Percentiles rank a stretch among this genome's conserved stretches.
Evolutionary conservation across 2,329 filamentous ascomycete species (phyloP).

Genomic region (Paecilomyces sp.): DNA sequence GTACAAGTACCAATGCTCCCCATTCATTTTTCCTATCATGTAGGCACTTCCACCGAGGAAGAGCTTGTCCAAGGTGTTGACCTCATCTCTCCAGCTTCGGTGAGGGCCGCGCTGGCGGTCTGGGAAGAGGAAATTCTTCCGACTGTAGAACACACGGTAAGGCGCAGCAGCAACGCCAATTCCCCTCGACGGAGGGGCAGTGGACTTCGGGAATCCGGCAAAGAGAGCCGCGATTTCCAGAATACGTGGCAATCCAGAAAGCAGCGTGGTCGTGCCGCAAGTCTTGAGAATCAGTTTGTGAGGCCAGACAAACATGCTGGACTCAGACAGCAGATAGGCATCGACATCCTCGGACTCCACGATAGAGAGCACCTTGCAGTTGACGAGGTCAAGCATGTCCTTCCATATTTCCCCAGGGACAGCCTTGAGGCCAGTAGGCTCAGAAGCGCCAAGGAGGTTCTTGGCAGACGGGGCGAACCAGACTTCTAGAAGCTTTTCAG

Average conservation of each 20-base stretch:
- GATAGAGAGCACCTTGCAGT: constrained; percentile 95
- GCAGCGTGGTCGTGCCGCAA: constrained; percentile 89
- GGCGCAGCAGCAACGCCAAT: constrained; percentile 74
- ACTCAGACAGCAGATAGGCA: constrained; percentile 94
- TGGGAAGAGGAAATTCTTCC: constrained; percentile 96
- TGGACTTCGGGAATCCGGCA: constrained; percentile 81
- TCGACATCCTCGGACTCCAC: constrained; percentile 91
- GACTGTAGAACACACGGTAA: constrained; percentile 95
- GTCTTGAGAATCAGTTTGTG: constrained; percentile 99
- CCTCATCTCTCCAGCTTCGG: constrained; percentile 95
- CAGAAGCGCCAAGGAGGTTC: constrained; percentile 62
- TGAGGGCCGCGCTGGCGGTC: constrained; percentile 91
- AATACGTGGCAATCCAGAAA: constrained; percentile 82
- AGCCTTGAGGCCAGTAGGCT: constrained; percentile 73
- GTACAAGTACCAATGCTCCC: constrained; percentile 98
- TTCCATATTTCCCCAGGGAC: constrained; percentile 84
- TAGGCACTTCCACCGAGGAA: constrained; percentile 92
- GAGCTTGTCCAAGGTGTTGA: constrained; percentile 83
- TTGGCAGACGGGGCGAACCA: constrained; percentile 85
- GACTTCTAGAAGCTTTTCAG: constrained; percentile 96
- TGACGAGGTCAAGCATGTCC: constrained; percentile 93
- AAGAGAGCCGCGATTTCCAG: constrained; percentile 83
- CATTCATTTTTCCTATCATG: constrained; percentile 99
- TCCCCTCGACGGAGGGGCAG: constrained; percentile 58
- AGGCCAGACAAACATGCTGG: constrained; percentile 99